Percentiles rank a stretch among this genome's conserved stretches.
Conservation (phyloP, 2,329 filamentous ascomycete species). For the Aplosporella prunicola region DNA sequence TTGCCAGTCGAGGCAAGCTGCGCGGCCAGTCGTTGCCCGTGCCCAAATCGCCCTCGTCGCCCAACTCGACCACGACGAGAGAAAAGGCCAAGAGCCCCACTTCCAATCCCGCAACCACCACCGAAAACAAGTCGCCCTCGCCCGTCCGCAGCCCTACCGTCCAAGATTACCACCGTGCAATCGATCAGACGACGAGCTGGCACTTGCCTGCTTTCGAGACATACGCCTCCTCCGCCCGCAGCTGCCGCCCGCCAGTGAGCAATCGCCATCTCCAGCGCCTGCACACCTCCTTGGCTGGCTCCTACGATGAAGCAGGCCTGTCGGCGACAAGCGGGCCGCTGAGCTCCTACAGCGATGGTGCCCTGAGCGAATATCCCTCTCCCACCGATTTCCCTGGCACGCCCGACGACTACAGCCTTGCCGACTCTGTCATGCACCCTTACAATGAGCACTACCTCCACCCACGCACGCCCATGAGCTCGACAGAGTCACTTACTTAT, state of each 20-base stretch:
- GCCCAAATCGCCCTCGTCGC: conserved; percentile 32
- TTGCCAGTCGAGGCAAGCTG: conserved; percentile 90
- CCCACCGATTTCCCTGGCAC: conserved; percentile 39
- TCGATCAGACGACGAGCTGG: conserved; percentile 30
- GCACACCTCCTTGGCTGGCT: conserved; percentile 31
- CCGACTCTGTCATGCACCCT: conserved; percentile 28
- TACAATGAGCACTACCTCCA: conserved; percentile 25
- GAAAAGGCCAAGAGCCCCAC: conserved; percentile 4
- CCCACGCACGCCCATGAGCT: conserved; percentile 27
- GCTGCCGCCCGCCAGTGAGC: conserved; percentile 27
- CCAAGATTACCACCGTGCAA: conserved; percentile 28
- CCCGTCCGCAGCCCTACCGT: conserved; percentile 10
- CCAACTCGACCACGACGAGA: conserved; percentile 16
- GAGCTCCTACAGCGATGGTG: conserved; percentile 37
- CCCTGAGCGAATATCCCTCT: conserved; percentile 32
- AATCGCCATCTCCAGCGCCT: conserved; percentile 35
- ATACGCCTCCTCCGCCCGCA: conserved; percentile 26
- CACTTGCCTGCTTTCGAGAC: conserved; percentile 30
- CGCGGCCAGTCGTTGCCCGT: conserved; percentile 71
- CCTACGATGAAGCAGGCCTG: conserved; percentile 32
- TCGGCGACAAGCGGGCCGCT: conserved; percentile 38
- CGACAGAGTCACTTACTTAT: conserved; percentile 28
- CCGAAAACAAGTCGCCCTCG: conserved; percentile 8
- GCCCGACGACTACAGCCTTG: conserved; percentile 34
- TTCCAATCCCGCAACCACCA: too few relatives aligned